Evolutionary conservation across 2,329 filamentous ascomycete species (phyloP).

Genomic region (Paradendryphiella salina): DNA sequence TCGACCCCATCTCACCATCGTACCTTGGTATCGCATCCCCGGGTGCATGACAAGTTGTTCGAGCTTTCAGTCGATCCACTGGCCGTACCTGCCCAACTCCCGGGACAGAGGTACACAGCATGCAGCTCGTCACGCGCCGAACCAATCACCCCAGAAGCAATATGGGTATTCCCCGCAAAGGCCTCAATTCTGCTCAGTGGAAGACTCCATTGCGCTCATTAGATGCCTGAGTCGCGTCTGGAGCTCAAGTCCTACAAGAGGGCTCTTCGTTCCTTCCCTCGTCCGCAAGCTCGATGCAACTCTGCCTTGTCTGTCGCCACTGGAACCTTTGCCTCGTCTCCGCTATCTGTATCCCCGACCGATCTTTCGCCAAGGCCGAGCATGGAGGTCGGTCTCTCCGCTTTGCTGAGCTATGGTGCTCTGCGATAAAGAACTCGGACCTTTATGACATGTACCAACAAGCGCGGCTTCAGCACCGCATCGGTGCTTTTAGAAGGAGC

Average conservation of each 20-base stretch:
- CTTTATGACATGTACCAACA: background rate
- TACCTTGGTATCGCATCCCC: background rate
- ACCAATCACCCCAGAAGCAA: conserved; percentile 1
- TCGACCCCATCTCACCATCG: background rate
- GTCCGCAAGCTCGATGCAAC: background rate
- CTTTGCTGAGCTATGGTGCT: conserved; percentile 1
- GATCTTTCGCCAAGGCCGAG: conserved; percentile 11
- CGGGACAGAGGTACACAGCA: background rate
- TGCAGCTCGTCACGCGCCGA: conserved; percentile 5
- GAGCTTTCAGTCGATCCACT: background rate
- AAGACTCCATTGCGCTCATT: background rate
- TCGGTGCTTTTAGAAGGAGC: conserved; percentile 6
- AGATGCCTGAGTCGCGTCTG: background rate
- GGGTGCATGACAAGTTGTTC: background rate
- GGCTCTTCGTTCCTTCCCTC: background rate
- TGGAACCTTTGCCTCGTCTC: background rate
- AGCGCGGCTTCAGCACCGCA: background rate
- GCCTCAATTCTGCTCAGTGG: conserved; percentile 14
- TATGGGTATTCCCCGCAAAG: conserved; percentile 9
- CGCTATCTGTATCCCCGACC: background rate
- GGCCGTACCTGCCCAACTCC: background rate
- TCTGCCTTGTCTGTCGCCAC: background rate
- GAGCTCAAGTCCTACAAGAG: conserved; percentile 6
- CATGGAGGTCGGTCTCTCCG: conserved; percentile 5
- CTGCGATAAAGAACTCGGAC: conserved; percentile 9